phyloP scores from a whole-genome alignment of 495 filamentous ascomycete genomes.

The Sordaria brevicollis region DNA sequence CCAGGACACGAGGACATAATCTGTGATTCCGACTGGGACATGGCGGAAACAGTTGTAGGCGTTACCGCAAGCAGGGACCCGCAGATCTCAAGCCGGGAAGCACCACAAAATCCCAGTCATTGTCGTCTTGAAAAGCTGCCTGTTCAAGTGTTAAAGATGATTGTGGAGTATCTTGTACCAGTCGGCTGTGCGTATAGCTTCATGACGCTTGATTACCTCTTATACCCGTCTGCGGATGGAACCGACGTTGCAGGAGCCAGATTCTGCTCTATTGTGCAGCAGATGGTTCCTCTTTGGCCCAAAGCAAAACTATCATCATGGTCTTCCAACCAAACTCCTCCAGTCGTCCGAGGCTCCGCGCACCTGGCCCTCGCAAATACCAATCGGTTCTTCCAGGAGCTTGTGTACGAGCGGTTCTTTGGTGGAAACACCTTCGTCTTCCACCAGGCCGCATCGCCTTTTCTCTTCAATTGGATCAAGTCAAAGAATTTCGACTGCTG shows the following conservation, averaged over 20 bases:
- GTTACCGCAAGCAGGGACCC: background rate
- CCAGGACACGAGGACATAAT: background rate
- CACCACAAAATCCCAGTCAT: background rate
- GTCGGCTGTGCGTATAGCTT: background rate
- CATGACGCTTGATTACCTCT: background rate
- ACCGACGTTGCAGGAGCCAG: background rate
- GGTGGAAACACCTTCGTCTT: background rate
- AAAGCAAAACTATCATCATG: background rate
- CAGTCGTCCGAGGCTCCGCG: background rate
- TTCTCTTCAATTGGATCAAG: background rate
- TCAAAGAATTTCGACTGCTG: background rate
- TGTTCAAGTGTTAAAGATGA: background rate
- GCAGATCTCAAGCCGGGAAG: background rate
- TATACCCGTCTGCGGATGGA: background rate
- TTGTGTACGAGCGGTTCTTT: background rate
- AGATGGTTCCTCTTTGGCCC: background rate
- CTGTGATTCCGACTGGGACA: background rate
- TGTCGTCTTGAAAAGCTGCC: background rate
- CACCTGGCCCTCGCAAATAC: background rate
- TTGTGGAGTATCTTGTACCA: background rate
- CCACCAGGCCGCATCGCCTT: background rate
- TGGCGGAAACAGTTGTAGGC: background rate
- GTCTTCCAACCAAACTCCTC: background rate
- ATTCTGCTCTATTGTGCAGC: background rate
- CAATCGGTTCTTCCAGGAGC: background rate